Base-by-base conservation (phyloP, 2,329 filamentous ascomycete species). In the Aureobasidium sp. region DNA sequence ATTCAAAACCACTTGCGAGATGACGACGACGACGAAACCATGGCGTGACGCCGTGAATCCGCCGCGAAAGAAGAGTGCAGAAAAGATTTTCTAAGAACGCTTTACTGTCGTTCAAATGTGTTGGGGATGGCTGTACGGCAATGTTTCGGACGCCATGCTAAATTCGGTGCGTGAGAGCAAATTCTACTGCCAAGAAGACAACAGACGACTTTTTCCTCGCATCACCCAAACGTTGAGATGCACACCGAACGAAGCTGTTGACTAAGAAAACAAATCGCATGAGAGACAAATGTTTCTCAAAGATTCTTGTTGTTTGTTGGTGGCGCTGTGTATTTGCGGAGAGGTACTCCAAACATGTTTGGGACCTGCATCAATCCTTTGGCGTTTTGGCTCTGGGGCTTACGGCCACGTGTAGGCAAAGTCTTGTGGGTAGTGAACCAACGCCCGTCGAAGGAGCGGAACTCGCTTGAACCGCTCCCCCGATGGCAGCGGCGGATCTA, bases 21-120 rank as follows among this genome's bases (percentile, higher is more conserved):
- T 48, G 55, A 59, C 36, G 56, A 58, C 36, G 56, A 58, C 42
- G 52, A 37, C 23, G 46, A 15, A 42, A 32, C 23, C 34, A 60
- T 50, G 46, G 56, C 46, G 46, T 60, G 57, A 60, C 46, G 46
- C 57, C 57, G 57, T 60, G 46, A 51, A 60, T 60, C n/a, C 57
- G 57, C 57, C 57, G 57, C 27, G 57, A 51, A 51, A 60, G 51
- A 34, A 51, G 42, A 51, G 42, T 34, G 57, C 23, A 60, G 27
- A 42, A 42, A 42, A 34, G 36, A 42, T 50, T 60, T 60, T 51
- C 29, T 13, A 7, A 34, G 57, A 60, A 51, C 57, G 57, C 46
- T 42, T 36, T 23, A 7, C 34, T 51, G 26, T 51, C 46, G 23
- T 50, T 37, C 13, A 42, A 60, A 29, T 51, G 57, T 60, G 57